Conservation (phyloP, 129 eudicot species). For the Chrysanthemum seticuspe region DNA sequence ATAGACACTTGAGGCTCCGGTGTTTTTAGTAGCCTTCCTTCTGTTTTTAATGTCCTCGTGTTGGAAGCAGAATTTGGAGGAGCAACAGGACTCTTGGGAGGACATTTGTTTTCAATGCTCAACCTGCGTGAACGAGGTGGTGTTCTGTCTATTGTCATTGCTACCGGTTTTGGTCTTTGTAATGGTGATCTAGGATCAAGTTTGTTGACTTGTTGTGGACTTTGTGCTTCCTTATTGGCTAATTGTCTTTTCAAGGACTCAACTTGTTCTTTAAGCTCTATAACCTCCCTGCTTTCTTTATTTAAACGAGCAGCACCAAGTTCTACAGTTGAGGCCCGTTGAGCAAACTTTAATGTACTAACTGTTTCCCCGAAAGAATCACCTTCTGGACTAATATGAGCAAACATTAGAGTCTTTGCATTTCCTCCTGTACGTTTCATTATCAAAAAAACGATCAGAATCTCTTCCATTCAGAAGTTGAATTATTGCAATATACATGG, state of each 20-base stretch:
- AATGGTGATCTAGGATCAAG: conserved; percentile 40
- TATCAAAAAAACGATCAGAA: conserved; percentile 4
- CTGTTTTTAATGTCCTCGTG: conserved; percentile 32
- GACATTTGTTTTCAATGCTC: conserved; percentile 58
- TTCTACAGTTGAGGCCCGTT: conserved; percentile 77
- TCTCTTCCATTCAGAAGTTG: background rate
- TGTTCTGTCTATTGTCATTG: conserved; percentile 39
- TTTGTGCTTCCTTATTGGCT: conserved; percentile 43
- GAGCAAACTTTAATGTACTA: conserved; percentile 83
- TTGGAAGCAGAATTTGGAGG: conserved; percentile 23
- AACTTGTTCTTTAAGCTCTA: conserved; percentile 78
- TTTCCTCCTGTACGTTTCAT: conserved; percentile 56
- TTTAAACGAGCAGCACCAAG: conserved; percentile 86
- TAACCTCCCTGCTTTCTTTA: conserved; percentile 67
- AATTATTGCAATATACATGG: too few relatives aligned
- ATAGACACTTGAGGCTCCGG: conserved; percentile 46
- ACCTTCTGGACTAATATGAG: conserved; percentile 87
- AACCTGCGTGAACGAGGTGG: conserved; percentile 61
- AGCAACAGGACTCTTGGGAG: conserved; percentile 25
- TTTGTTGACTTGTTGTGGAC: conserved; percentile 27
- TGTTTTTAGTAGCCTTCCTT: conserved; percentile 48
- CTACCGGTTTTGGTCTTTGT: conserved; percentile 37
- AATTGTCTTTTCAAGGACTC: conserved; percentile 66
- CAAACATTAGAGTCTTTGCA: conserved; percentile 84
- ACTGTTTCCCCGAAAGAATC: conserved; percentile 72